These are phyloP conservation scores for Colletotrichum euphorbiae DNA, from an alignment of 2,329 filamentous ascomycete species.

Conservation along the genomic window DNA sequence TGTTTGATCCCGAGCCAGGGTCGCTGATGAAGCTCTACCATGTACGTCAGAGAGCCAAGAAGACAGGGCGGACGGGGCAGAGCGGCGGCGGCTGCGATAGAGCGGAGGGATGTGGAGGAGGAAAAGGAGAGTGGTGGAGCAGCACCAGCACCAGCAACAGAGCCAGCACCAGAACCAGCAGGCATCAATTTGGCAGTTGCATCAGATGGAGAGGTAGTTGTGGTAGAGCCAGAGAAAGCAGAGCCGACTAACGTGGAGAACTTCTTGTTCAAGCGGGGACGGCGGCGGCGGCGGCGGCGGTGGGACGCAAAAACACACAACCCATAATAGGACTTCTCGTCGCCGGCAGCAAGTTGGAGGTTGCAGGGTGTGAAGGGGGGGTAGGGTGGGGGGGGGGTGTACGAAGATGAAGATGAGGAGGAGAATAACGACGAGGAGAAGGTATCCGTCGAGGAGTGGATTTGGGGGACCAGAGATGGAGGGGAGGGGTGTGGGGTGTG, in stretches of 20 bases:
- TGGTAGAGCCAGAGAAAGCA: slow-evolving; percentile 22
- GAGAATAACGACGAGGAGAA: background rate
- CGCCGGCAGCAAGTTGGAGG: slow-evolving; percentile 15
- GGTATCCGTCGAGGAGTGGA: background rate
- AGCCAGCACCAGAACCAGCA: background rate
- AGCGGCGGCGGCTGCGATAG: slow-evolving; percentile 1
- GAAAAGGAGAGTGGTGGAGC: too few relatives aligned
- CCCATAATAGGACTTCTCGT: slow-evolving; percentile 33
- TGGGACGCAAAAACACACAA: slow-evolving; percentile 34
- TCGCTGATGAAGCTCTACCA: slow-evolving; percentile 38
- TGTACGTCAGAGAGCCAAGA: slow-evolving; percentile 37
- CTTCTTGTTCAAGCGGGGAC: slow-evolving; percentile 1
- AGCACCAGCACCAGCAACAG: background rate
- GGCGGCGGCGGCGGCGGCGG: slow-evolving; percentile 28
- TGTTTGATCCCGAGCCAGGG: slow-evolving; percentile 38
- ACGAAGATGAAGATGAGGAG: background rate
- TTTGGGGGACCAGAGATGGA: background rate
- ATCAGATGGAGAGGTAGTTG: slow-evolving; percentile 18
- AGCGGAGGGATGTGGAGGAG: too few relatives aligned
- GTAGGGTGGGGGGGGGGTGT: slow-evolving; percentile 2
- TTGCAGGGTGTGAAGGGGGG: slow-evolving; percentile 11
- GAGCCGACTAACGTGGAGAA: slow-evolving; percentile 26
- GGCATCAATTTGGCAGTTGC: slow-evolving; percentile 18
- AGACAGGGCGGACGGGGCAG: slow-evolving; percentile 33
- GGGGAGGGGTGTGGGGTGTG: background rate